These are phyloP conservation scores for Globisporangium viniferum DNA, from an alignment of 352 stramenopile genomes.

Conservation along the genomic window DNA sequence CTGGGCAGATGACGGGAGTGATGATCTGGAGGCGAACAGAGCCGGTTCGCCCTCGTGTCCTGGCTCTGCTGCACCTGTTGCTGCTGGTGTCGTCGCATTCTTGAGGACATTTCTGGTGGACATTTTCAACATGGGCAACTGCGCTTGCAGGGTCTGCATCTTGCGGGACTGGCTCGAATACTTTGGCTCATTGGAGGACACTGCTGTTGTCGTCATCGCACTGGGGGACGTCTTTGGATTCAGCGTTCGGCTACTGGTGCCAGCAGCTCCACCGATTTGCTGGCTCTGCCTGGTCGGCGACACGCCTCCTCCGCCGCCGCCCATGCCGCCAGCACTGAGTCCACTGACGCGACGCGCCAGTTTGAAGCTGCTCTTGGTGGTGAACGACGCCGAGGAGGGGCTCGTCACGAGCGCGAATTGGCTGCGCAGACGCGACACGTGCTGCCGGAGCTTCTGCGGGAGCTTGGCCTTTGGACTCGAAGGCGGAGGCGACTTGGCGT, in stretches of 20 bases:
- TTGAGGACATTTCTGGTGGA: constrained; percentile 6
- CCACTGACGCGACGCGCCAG: constrained; percentile 15
- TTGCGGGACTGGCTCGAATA: constrained; percentile 38
- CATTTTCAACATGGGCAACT: constrained; percentile 17
- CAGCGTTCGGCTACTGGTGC: neutral
- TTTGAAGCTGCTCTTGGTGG: constrained; percentile 12
- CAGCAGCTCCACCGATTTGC: constrained; percentile 8
- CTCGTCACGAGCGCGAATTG: constrained; percentile 30
- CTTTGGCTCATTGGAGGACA: constrained; percentile 12
- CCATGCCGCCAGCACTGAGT: neutral
- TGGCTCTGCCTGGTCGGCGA: constrained; percentile 3
- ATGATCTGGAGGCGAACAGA: neutral
- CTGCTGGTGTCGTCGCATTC: neutral
- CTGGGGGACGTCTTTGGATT: constrained; percentile 5
- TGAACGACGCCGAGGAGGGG: constrained; percentile 10
- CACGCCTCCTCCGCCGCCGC: neutral
- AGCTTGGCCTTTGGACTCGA: constrained; percentile 27
- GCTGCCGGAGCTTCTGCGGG: constrained; percentile 49
- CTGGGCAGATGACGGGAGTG: neutral
- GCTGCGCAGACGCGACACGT: constrained; percentile 46
- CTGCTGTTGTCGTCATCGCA: neutral
- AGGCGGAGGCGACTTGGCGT: neutral
- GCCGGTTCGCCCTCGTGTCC: neutral
- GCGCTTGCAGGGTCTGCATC: constrained; percentile 27
- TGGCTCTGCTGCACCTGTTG: neutral